Base-by-base conservation (phyloP, 768 basidiomycete species). In the Sistotremastrum niveocremeum region DNA sequence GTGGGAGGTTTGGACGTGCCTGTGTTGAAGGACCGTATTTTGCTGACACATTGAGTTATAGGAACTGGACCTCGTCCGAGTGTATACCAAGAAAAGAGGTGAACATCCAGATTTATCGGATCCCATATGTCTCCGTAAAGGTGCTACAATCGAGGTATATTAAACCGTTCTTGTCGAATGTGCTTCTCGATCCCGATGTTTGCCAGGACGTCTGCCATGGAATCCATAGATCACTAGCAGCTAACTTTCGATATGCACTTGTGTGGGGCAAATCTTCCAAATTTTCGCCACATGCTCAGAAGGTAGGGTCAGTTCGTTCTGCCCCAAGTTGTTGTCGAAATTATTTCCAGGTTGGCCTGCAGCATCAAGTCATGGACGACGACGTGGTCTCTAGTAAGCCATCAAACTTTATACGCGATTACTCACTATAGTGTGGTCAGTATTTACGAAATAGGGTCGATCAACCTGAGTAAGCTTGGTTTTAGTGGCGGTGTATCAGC, bases 61-160 rank as follows among this genome's bases (percentile, higher is more conserved):
- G 31, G 76, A 84, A 48, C 72, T 90, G n/a, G 67, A 72, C 44
- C 72, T 88, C 5, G 83, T 84, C 46, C 93, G 91, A 57, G 78
- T 99, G 39, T 99, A 97, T 63, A 99, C 95, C 3, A 99, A 99
- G 66, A 93, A 93, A 61, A 74, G 95, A 39, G 95, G 94, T n/a
- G 85, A 73, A 32, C 85, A 84, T 52, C 93, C 95, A 3, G 95
- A 98, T 60, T 64, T 99, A 8, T 63, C 70, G 1, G 95, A 99
- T 62, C 95, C 95, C 29, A 78, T 98, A 42, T 88, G 85, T 62
- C 62, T 97, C 49, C 73, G 94, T 49, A 83, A 77, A 59, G 95
- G 94, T 0, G 89, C 94, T 3, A 91, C 88, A 3, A 84, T 98
- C 43, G 93, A 97, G 71, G 86, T 84, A 47, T 4, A 7, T 29